Evolutionary conservation across 179 eudicot genomes (phyloP), one percentile per base, ranked within the genome.

Genomic region (Silene noctiflora): DNA sequence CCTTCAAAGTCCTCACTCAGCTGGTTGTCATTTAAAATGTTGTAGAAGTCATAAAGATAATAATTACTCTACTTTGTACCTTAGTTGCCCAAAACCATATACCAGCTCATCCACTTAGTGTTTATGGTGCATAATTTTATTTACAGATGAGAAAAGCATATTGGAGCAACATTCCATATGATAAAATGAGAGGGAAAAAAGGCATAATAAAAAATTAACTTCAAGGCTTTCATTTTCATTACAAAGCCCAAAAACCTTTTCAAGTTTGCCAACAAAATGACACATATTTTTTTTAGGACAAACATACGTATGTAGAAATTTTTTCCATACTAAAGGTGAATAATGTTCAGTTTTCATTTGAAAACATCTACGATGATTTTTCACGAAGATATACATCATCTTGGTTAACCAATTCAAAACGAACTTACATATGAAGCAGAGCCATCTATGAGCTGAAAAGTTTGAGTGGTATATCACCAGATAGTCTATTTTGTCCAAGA

Each of bases 11-110:
- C 79, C 69, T 82, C 71, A 90, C 31, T 80, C 31, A 91, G 84
- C 69, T 60, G 76, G 79, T 91, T 91, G 80, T 83, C 84, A 77
- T 90, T 89, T 25, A 91, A 77, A 69, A 91, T 77, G 73, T 94
- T 91, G 86, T 67, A 56, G 68, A 75, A 83, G 29, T 59, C 58
- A 48, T 19, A 61, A 60, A 61, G 20, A 27, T 5, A 42, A 63
- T 24, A 19, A 11, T 69, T 77, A 24, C 24, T 7, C 62, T 77
- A 24, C 24, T 7, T 48, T 7, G 17, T 48, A 27, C 2, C 39
- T 42, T 44, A 46, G 48, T 46, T 46, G 55, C 48, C 39, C 61
- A 11, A 25, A 2, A 66, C 24, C 11, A 17, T 27, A 9, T 20
- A 60, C 9, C 56, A 10, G 56, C 1, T 63, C 33, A 51, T 3